Evolutionary conservation across 202 grass and related monocot species (phyloP), one percentile per base, ranked within the genome.

Genomic region (Bolboschoenoplectus hybrid): DNA sequence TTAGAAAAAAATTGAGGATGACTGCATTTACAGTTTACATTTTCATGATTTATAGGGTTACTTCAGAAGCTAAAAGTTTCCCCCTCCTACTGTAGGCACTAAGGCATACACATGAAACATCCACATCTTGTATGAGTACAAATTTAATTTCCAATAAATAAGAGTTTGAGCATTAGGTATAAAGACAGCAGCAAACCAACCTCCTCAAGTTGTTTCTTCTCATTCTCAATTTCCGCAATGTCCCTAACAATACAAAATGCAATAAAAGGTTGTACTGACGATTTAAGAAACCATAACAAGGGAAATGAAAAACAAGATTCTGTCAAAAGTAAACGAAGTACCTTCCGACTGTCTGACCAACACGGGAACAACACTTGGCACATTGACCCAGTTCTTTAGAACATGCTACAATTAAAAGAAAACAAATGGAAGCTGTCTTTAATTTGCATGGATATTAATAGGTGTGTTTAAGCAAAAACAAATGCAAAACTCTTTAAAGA

Each of bases 331-430:
- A 66, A 49, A 65, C 9, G 52, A 72, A 81, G 85, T 73, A 98
- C 96, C 91, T 95, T 88, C 93, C 96, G 10, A 98, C 89, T 69
- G 90, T 94, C 38, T 86, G 50, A 6, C 69, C 89, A 67, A 87
- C 89, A 82, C 0, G 36, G 38, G 76, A 88, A 86, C 90, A 91
- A 82, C 96, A 98, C 74, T 98, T 98, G 9, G 96, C 87, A 78
- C 96, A 98, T 78, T 95, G 84, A 26, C 90, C 90, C 53, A 90
- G 93, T 66, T 92, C 80, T 84, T 95, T 95, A 46, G 95, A 93
- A 85, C 95, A 98, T 86, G 81, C 93, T 98, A 83, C 34, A 91
- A 52, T 67, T 74, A n/a, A 34, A 85, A 51, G 16, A 78, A 57
- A 70, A 13, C 70, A 78, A 63, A 61, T 65, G 26, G 1, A 69